Percentiles rank a stretch among this genome's conserved stretches.
phyloP scores from a whole-genome alignment of 345 rosid species.

The Raphanus sativus region DNA sequence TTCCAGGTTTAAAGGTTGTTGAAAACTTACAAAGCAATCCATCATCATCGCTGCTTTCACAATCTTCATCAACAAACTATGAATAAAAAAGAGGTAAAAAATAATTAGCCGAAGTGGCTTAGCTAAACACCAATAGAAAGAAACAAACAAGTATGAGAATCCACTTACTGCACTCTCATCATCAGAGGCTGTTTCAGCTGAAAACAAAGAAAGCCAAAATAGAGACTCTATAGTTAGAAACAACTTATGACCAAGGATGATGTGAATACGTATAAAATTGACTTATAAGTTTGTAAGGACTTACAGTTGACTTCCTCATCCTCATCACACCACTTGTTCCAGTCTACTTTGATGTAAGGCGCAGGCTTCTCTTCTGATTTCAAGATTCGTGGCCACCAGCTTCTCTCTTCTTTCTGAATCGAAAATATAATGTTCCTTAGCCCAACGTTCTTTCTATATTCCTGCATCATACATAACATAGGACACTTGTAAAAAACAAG shows the following conservation, averaged over 20 bases:
- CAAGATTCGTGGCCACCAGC: conserved; percentile 92
- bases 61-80: conserved; percentile 60
- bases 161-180: conserved; percentile 58
- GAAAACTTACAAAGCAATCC: conserved; percentile 92
- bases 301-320: conserved; percentile 74
- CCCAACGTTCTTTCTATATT: conserved; percentile 74
- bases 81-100: conserved; percentile 17
- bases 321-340: conserved; percentile 99
- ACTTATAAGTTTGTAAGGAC: conserved; percentile 33
- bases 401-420: conserved; percentile 74
- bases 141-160: not conserved
- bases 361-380: conserved; percentile 90
- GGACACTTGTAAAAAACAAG: not conserved
- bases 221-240: not conserved
- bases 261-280: too few species aligned
- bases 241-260: not conserved
- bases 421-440: conserved; percentile 84
- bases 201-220: not conserved
- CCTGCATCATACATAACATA: conserved; percentile 47
- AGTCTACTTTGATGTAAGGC: conserved; percentile 96
- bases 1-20: conserved; percentile 3
- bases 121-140: not conserved
- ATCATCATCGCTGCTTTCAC: conserved; percentile 81
- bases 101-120: not conserved
- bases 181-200: conserved; percentile 74